Percentiles rank a stretch among this genome's conserved stretches.
phyloP scores from a whole-genome alignment of 75 land plant genomes.

The Cryptomeria japonica region DNA sequence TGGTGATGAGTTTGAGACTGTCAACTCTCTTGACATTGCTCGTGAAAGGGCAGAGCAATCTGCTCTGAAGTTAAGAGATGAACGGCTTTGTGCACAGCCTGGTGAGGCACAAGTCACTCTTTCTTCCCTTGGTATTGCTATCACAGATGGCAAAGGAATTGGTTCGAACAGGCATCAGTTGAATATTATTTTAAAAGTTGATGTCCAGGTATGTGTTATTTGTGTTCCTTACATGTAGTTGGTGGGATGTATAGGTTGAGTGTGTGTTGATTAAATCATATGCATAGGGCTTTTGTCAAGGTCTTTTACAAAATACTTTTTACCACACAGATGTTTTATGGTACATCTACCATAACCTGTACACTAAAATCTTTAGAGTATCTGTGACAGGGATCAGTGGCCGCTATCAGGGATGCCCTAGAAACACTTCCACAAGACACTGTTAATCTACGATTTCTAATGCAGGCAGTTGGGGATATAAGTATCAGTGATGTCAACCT shows the following conservation, averaged over 20 bases:
- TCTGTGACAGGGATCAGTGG: slow-evolving; percentile 82
- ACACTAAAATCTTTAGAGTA: not conserved
- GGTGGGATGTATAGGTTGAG: not conserved
- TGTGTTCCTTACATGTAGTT: not conserved
- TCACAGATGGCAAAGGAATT: slow-evolving; percentile 62
- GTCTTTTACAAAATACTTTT: not conserved
- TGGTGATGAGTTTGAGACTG: slow-evolving; percentile 96
- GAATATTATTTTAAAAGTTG: slow-evolving; percentile 90
- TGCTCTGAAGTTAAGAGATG: slow-evolving; percentile 49
- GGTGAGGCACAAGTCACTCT: slow-evolving; percentile 90
- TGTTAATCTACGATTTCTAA: slow-evolving; percentile 75
- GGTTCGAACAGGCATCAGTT: slow-evolving; percentile 90
- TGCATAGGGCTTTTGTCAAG: not conserved
- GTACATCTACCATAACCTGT: not conserved
- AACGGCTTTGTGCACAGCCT: slow-evolving; percentile 73
- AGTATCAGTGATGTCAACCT: slow-evolving; percentile 90
- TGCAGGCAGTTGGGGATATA: slow-evolving; percentile 93
- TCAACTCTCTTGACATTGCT: slow-evolving; percentile 77
- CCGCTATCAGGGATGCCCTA: slow-evolving; percentile 91
- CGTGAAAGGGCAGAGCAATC: slow-evolving; percentile 76
- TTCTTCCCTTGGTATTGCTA: slow-evolving; percentile 84
- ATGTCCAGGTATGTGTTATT: slow-evolving; percentile 85
- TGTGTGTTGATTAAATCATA: not conserved
- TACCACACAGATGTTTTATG: not conserved
- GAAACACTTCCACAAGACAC: slow-evolving; percentile 90